A percentile compares a stretch with the other conserved stretches of the same genome.
Conservation (phyloP, 371 early-diverging fungal genomes). For the Basidiobolus meristosporus region DNA sequence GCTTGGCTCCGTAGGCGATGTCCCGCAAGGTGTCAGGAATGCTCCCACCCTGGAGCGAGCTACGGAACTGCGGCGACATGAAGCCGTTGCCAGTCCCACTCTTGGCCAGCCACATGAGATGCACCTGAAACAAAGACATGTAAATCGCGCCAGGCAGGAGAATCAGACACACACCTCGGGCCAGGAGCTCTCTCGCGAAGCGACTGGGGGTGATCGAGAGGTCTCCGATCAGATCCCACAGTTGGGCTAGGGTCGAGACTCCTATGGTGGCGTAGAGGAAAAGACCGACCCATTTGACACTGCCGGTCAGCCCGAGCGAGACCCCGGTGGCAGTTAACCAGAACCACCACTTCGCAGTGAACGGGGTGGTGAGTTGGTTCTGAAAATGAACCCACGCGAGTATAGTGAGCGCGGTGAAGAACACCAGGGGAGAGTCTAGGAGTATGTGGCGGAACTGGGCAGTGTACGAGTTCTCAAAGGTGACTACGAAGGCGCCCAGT, state of each 20-base stretch:
- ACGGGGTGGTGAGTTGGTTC: conserved; percentile 42
- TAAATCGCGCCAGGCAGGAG: conserved; percentile 65
- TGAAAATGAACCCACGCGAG: conserved; percentile 75
- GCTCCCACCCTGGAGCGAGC: no score
- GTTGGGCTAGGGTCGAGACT: conserved; percentile 55
- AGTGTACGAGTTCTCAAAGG: conserved; percentile 67
- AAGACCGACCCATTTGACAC: conserved; percentile 84
- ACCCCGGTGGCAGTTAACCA: conserved; percentile 56
- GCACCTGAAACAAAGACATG: conserved; percentile 57
- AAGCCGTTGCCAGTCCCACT: no score
- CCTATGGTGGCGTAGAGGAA: conserved; percentile 77
- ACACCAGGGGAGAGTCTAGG: conserved; percentile 80
- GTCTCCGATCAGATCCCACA: conserved; percentile 77
- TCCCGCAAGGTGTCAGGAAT: no score
- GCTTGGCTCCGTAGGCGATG: conserved; percentile 57
- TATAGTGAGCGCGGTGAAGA: conserved; percentile 63
- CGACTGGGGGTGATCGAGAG: conserved; percentile 18
- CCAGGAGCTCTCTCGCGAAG: conserved; percentile 19
- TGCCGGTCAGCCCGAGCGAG: conserved; percentile 37
- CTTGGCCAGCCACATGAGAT: conserved; percentile 64
- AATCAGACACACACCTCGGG: conserved; percentile 53
- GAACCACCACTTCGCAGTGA: conserved; percentile 38
- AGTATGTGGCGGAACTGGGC: conserved; percentile 84
- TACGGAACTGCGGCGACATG: conserved; percentile 1
- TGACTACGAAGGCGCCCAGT: conserved; percentile 3